Conservation (phyloP, 345 rosid genomes). For the Firmiana major region DNA sequence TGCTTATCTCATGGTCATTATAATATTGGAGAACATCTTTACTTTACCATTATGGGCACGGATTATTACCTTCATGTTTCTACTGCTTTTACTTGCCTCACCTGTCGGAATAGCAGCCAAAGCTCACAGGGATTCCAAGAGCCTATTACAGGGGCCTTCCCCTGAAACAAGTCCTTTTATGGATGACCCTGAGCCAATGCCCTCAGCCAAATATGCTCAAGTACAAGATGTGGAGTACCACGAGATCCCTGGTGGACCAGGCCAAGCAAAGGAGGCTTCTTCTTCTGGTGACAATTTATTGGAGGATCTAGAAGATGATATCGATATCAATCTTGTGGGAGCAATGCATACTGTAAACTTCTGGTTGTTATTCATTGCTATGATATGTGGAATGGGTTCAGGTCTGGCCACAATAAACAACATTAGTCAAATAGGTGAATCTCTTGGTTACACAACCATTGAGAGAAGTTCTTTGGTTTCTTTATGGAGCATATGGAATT, state of each 20-base stretch:
- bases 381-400: slow-evolving; percentile 74
- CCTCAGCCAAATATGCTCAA: not conserved
- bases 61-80: slow-evolving; percentile 33
- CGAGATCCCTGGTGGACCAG: slow-evolving; percentile 24
- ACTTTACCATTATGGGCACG: slow-evolving; percentile 49
- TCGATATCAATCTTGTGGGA: slow-evolving; percentile 36
- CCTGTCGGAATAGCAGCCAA: slow-evolving; percentile 54
- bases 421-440: slow-evolving; percentile 77
- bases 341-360: slow-evolving; percentile 51
- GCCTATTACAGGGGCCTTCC: slow-evolving; percentile 20
- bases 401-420: slow-evolving; percentile 76
- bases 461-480: slow-evolving; percentile 73
- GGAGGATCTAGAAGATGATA: slow-evolving; percentile 26
- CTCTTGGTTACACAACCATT: slow-evolving; percentile 55
- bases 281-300: not conserved
- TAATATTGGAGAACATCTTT: slow-evolving; percentile 50
- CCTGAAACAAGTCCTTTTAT: slow-evolving; percentile 26
- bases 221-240: slow-evolving; percentile 13
- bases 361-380: slow-evolving; percentile 71
- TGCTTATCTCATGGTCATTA: slow-evolving; percentile 67
- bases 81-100: slow-evolving; percentile 49
- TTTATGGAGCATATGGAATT: slow-evolving; percentile 84
- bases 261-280: slow-evolving; percentile 12
- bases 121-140: slow-evolving; percentile 45
- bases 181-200: slow-evolving; percentile 6